Conservation (phyloP, 225 moss, liverwort and hornwort species). For the Pseudoscleropodium purum region DNA sequence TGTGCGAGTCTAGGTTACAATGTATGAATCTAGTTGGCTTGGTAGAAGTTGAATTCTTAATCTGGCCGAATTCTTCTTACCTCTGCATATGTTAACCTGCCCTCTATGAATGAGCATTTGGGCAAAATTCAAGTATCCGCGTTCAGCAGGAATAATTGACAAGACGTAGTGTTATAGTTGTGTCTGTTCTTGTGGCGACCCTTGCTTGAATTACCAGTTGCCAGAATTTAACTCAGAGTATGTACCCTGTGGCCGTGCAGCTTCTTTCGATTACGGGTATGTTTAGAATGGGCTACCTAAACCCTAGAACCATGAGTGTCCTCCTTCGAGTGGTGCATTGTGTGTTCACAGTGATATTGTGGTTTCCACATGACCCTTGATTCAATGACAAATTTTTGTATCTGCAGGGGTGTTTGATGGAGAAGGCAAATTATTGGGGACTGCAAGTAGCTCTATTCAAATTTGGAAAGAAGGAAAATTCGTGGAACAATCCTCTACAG, state of each 20-base stretch:
- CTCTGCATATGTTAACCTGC: not conserved
- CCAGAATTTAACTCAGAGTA: not conserved
- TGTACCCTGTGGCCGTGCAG: not conserved
- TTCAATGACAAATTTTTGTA: not conserved
- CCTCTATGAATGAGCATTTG: not conserved
- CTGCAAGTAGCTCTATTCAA: conserved; percentile 75
- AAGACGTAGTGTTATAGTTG: not conserved
- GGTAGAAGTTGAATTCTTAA: not conserved
- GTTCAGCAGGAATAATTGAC: not conserved
- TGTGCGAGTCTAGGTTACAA: not conserved
- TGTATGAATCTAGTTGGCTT: not conserved
- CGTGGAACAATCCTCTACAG: conserved; percentile 96
- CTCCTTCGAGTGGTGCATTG: not conserved
- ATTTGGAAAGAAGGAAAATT: conserved; percentile 94
- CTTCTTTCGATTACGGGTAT: not conserved
- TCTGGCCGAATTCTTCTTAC: not conserved
- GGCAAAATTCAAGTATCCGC: not conserved
- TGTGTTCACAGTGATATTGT: not conserved
- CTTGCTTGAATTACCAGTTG: not conserved
- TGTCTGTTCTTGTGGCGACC: not conserved
- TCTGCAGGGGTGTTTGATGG: conserved; percentile 78
- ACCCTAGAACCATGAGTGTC: not conserved
- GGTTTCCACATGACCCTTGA: not conserved
- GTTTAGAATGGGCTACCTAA: not conserved
- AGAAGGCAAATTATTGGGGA: conserved; percentile 63